Conservation (phyloP, 768 basidiomycete genomes). For the Pleurotus eryngii region DNA sequence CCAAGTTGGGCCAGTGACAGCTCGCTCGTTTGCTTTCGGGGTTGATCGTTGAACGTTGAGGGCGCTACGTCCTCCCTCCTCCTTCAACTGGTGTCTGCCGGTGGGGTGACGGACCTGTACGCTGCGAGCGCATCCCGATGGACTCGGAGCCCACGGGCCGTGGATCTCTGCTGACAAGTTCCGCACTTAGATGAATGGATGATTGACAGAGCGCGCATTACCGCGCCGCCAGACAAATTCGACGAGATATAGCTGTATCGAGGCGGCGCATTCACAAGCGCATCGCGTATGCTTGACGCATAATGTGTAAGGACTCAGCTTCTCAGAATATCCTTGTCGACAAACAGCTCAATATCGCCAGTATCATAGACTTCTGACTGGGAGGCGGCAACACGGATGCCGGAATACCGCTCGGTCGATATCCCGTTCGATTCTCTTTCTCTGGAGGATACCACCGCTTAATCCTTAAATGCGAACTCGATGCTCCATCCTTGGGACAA, state of each 20-base stretch:
- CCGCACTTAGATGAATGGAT: slow-evolving; percentile 6
- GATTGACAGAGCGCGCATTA: neutral
- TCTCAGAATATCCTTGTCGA: slow-evolving; percentile 32
- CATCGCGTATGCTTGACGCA: slow-evolving; percentile 23
- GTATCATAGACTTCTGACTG: slow-evolving; percentile 22
- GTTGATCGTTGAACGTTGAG: too few relatives aligned
- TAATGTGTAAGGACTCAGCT: slow-evolving; percentile 33
- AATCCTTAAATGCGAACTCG: too few relatives aligned
- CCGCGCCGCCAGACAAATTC: slow-evolving; percentile 2
- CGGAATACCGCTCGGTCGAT: slow-evolving; percentile 15
- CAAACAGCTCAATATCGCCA: slow-evolving; percentile 13
- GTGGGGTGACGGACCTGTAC: neutral
- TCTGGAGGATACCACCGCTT: neutral
- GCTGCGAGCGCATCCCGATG: neutral
- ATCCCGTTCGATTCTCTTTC: neutral
- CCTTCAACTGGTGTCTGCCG: neutral
- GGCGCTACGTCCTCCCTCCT: slow-evolving; percentile 5
- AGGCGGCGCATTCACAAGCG: slow-evolving; percentile 4
- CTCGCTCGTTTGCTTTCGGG: slow-evolving; percentile 6
- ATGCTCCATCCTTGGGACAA: neutral
- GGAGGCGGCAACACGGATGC: slow-evolving; percentile 18
- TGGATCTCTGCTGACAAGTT: slow-evolving; percentile 10
- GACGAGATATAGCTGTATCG: slow-evolving; percentile 3
- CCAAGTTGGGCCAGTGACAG: slow-evolving; percentile 5
- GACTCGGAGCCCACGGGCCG: slow-evolving; percentile 6